Evolutionary conservation across 2,329 filamentous ascomycete species (phyloP).

Genomic region (Dichotomopilus funicola): DNA sequence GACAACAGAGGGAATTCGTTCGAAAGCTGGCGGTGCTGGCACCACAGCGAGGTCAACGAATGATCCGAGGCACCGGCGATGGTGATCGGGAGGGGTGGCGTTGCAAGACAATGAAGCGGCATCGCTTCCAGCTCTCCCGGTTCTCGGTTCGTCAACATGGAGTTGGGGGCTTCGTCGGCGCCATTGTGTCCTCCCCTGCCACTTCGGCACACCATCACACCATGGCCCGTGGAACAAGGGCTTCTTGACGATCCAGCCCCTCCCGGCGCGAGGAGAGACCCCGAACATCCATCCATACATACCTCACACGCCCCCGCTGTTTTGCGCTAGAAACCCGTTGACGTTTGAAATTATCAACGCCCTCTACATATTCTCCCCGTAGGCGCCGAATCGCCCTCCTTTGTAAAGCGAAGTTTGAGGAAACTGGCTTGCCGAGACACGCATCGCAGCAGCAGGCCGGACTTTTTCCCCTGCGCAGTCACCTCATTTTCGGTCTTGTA

Average conservation of each 20-base stretch:
- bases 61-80: background rate
- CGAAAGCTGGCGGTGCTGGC: background rate
- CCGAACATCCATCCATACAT: background rate
- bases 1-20: background rate
- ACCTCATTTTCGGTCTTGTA: constrained; percentile 5
- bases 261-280: background rate
- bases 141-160: background rate
- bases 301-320: background rate
- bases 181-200: background rate
- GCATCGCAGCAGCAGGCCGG: constrained; percentile 7
- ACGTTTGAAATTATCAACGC: background rate
- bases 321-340: constrained; percentile 4
- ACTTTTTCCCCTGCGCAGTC: constrained; percentile 1
- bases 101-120: background rate
- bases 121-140: background rate
- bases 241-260: constrained; percentile 14
- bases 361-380: constrained; percentile 17
- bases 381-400: constrained; percentile 9
- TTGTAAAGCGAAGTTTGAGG: background rate
- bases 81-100: background rate
- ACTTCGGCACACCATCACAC: constrained; percentile 16
- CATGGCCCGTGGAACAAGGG: constrained; percentile 8
- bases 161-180: too few relatives aligned
- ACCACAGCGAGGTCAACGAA: background rate
- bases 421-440: constrained; percentile 6